Base-by-base conservation (phyloP, 2,329 filamentous ascomycete species). In the Lachnellula subtilissima region DNA sequence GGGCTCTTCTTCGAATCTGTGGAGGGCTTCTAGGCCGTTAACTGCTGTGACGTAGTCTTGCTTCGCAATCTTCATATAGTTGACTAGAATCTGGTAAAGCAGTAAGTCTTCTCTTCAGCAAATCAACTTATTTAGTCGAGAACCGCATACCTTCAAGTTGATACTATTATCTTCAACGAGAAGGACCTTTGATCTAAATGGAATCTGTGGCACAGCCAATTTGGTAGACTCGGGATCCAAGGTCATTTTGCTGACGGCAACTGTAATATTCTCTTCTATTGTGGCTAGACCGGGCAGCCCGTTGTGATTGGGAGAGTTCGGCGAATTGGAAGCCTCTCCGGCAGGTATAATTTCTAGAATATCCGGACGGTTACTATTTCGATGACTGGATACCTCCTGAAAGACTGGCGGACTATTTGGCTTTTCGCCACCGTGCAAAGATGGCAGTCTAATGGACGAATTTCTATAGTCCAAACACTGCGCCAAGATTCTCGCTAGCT, bases 1-100 rank as follows among this genome's bases (percentile, higher is more conserved):
- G 1, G 59, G 57, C 5, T 50, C 49, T 9, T 53, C 54, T 49
- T 61, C 52, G 17, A 61, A 65, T 39, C 64, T 63, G 8, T 77
- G 65, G 2, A 80, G 68, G 5, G 78, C 78, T 65, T 79, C 72
- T 1, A 73, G 67, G 5, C 78, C 78, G 56, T 80, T 73, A 5
- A 58, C 63, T 4, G 77, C 77, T 1, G 66, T 65, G 19, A 68
- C 67, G 11, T 70, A 68, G 17, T 67, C 61, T 19, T 60, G 40
- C 9, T 61, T 56, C 15, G 61, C 45, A 17, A 59, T 56, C 32
- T 59, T 61, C 63, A 69, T 66, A 17, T 59, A 60, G 11, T 63
- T 56, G 11, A 55, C 53, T 2, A 69, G 60, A 17, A 67, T 55
- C 61, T 65, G 36, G 15, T 15, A 40, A 40, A 8, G 3, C 28